These are phyloP conservation scores for Oldenlandia corymbosa DNA, from an alignment of 257 asterid species.

Conservation along the genomic window DNA sequence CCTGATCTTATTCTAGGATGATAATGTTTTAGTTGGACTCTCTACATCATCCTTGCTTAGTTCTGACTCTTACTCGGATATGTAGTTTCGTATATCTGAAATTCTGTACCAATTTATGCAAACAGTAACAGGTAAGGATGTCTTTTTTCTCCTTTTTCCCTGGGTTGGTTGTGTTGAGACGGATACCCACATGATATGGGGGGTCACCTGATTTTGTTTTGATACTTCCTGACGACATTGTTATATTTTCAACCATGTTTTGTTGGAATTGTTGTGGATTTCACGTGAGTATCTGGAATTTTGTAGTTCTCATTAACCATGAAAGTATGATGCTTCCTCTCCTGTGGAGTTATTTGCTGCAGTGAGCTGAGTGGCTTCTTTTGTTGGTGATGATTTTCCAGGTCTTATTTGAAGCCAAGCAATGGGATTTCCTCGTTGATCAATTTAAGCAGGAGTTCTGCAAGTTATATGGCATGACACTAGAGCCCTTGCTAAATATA, in stretches of 20 bases:
- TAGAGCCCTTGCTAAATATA: slow-evolving; percentile 83
- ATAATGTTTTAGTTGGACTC: not conserved
- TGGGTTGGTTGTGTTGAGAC: no score
- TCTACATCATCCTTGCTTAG: not conserved
- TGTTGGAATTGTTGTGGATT: not conserved
- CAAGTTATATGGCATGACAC: slow-evolving; percentile 94
- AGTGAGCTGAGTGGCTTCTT: not conserved
- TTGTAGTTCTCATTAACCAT: not conserved
- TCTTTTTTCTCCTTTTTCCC: no score
- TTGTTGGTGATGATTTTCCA: slow-evolving; percentile 22
- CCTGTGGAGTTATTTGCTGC: not conserved
- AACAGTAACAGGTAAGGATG: no score
- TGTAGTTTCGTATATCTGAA: no score
- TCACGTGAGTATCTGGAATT: not conserved
- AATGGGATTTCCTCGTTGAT: slow-evolving; percentile 85
- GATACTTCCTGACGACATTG: not conserved
- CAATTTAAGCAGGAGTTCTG: slow-evolving; percentile 97
- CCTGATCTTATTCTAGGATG: not conserved
- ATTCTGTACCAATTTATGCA: no score
- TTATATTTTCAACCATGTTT: not conserved
- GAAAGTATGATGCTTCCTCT: not conserved
- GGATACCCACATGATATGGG: no score
- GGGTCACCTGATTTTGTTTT: not conserved
- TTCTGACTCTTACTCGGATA: not conserved
- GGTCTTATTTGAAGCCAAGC: slow-evolving; percentile 85